Evolutionary conservation across 352 stramenopile species (phyloP).

Genomic region (Phytopythium oedochilum): DNA sequence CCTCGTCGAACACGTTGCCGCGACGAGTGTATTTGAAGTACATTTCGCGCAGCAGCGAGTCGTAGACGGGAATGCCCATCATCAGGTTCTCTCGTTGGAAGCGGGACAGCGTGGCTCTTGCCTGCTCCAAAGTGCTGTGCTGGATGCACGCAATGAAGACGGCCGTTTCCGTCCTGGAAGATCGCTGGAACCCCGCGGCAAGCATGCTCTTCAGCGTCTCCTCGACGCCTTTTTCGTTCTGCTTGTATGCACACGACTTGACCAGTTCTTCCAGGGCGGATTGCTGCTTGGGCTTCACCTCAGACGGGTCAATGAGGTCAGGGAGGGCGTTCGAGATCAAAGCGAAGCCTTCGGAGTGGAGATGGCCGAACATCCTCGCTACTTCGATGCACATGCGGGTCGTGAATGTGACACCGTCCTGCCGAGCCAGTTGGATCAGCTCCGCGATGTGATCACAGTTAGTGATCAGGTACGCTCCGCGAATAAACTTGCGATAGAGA

Average conservation of each 20-base stretch:
- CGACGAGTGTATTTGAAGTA: constrained; percentile 76
- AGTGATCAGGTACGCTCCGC: constrained; percentile 55
- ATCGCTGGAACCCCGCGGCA: constrained; percentile 35
- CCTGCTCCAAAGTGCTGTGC: constrained; percentile 25
- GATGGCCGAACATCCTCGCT: constrained; percentile 57
- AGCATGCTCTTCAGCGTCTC: constrained; percentile 44
- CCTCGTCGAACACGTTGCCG: constrained; percentile 49
- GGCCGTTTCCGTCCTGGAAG: constrained; percentile 49
- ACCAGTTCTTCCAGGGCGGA: constrained; percentile 59
- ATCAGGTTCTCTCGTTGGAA: constrained; percentile 43
- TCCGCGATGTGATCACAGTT: constrained; percentile 56
- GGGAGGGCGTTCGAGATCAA: constrained; percentile 40
- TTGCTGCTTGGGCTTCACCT: constrained; percentile 28
- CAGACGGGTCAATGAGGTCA: neutral
- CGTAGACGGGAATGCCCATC: constrained; percentile 57
- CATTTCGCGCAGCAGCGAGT: constrained; percentile 67
- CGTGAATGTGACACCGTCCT: constrained; percentile 52
- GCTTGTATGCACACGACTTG: constrained; percentile 66
- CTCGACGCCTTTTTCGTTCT: constrained; percentile 43
- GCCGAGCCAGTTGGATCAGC: constrained; percentile 35
- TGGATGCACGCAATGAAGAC: constrained; percentile 67
- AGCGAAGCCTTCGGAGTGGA: constrained; percentile 42
- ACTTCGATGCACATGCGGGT: constrained; percentile 63
- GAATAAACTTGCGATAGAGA: constrained; percentile 73
- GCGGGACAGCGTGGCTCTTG: constrained; percentile 29